Evolutionary conservation across 345 rosid genomes (phyloP).

Genomic region (Clausena lansium): DNA sequence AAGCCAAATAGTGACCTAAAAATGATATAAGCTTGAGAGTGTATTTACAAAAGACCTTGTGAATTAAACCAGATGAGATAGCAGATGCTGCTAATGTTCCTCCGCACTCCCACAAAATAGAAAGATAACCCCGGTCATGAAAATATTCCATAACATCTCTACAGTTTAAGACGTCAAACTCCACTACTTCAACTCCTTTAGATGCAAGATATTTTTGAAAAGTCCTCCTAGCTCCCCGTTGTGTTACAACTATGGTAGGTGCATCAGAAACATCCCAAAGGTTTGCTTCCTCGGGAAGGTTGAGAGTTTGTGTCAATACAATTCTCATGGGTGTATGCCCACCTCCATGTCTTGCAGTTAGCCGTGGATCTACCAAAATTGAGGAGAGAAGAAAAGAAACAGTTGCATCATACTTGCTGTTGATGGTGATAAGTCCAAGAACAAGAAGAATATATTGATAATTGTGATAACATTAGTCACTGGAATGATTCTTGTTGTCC

Average conservation of each 20-base stretch:
- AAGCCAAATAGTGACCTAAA: not conserved
- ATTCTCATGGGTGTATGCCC: conserved; percentile 83
- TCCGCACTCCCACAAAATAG: conserved; percentile 97
- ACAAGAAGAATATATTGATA: not conserved
- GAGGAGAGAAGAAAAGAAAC: conserved; percentile 2
- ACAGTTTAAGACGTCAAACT: conserved; percentile 87
- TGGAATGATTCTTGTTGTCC: conserved; percentile 52
- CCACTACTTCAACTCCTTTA: conserved; percentile 93
- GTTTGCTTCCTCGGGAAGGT: conserved; percentile 86
- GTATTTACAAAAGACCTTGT: conserved; percentile 52
- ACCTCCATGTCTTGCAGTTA: conserved; percentile 90
- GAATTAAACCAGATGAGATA: conserved; percentile 82
- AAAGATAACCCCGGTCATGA: conserved; percentile 83
- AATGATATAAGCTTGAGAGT: not conserved
- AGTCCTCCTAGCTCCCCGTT: conserved; percentile 87
- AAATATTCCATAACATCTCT: conserved; percentile 96
- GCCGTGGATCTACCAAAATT: conserved; percentile 61
- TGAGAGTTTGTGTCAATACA: conserved; percentile 76
- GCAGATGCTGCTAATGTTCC: conserved; percentile 93
- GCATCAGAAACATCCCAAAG: conserved; percentile 88
- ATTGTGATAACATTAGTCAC: not conserved
- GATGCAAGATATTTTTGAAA: conserved; percentile 80
- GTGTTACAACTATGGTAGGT: conserved; percentile 80
- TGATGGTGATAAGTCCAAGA: not conserved
- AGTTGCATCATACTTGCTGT: not conserved